Conservation (phyloP, 2,329 filamentous ascomycete species). For the Fusarium sp. region DNA sequence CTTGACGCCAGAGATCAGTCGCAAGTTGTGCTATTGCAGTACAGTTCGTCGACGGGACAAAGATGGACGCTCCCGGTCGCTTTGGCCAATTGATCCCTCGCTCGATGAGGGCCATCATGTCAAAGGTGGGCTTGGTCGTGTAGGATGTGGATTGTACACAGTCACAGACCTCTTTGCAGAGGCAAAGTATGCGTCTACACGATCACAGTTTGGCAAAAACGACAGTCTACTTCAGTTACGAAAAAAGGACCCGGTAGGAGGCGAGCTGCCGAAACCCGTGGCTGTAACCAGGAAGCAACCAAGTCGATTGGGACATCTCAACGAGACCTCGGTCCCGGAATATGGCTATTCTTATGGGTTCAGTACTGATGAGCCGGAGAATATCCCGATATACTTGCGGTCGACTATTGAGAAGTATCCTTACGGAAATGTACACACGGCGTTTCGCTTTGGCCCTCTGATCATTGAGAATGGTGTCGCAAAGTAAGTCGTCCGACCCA, state of each 20-base stretch:
- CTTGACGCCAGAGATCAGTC: slow-evolving; percentile 38
- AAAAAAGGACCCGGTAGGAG: not conserved
- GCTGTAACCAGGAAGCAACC: not conserved
- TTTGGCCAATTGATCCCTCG: slow-evolving; percentile 31
- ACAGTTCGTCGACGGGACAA: slow-evolving; percentile 28
- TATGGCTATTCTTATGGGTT: slow-evolving; percentile 32
- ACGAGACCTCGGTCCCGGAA: slow-evolving; percentile 17
- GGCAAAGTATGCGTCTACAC: slow-evolving; percentile 36
- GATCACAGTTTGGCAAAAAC: not conserved
- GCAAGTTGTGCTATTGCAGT: slow-evolving; percentile 41
- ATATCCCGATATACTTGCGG: slow-evolving; percentile 43
- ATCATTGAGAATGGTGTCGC: slow-evolving; percentile 51
- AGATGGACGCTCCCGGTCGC: slow-evolving; percentile 13
- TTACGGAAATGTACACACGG: slow-evolving; percentile 49
- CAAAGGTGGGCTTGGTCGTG: slow-evolving; percentile 3
- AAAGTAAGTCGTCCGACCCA: slow-evolving; percentile 40
- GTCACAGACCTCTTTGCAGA: slow-evolving; percentile 32
- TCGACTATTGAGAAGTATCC: slow-evolving; percentile 43
- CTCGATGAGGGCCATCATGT: slow-evolving; percentile 11
- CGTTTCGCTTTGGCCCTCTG: slow-evolving; percentile 49
- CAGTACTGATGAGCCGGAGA: slow-evolving; percentile 18
- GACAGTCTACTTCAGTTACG: slow-evolving; percentile 15
- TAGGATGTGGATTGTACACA: slow-evolving; percentile 9
- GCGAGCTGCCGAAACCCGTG: not conserved
- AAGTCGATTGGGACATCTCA: slow-evolving; percentile 8